Evolutionary conservation across 163 green algal species (phyloP), one percentile per base, ranked within the genome.

Genomic region (Scenedesmus sp.): DNA sequence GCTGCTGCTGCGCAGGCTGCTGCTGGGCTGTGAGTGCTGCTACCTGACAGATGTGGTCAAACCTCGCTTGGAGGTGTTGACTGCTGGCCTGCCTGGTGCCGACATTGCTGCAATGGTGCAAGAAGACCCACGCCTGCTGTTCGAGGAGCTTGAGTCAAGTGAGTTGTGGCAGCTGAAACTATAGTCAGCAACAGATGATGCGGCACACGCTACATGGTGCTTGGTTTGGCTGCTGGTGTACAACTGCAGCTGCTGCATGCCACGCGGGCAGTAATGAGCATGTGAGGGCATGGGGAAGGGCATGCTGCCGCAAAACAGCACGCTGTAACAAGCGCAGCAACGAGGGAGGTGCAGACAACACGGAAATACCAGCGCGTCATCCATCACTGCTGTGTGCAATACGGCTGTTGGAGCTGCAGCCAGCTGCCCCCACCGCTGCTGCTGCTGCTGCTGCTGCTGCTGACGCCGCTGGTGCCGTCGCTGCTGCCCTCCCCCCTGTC

Each of bases 111-210:
- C 12, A 1, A 86, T 86, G 87, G 57, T 86, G 59, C 55, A 81
- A n/a, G 74, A 86, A 46, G 74, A 86, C 20, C 74, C 87, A 12
- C 23, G 20, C 0, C 55, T 86, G 57, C n/a, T 86, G 59, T 86
- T 86, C 52, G 87, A 81, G 12, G 87, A 86, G 54, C 59, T 86
- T 7, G 56, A 79, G 79, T 66, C 87, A 55, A 79, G 74, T 86
- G n/a, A 54, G 87, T 79, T 52, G 10, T 0, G 8, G 9, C 16
- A 34, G 66, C 16, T 64, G 59, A 64, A 18, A 2, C 15, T 3
- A 5, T 7, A 34, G 4, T 76, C 34, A 46, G 66, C 15, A 34
- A 34, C 15, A 5, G 16, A 3, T 64, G 59, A 64, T 64, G 59
- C 59, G 8, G 9, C 59, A 64, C 8, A 64, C 8, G 59, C 59